Evolutionary conservation across 2,329 filamentous ascomycete genomes (phyloP), one percentile per base, ranked within the genome.

Genomic region (Monosporascus sp.): DNA sequence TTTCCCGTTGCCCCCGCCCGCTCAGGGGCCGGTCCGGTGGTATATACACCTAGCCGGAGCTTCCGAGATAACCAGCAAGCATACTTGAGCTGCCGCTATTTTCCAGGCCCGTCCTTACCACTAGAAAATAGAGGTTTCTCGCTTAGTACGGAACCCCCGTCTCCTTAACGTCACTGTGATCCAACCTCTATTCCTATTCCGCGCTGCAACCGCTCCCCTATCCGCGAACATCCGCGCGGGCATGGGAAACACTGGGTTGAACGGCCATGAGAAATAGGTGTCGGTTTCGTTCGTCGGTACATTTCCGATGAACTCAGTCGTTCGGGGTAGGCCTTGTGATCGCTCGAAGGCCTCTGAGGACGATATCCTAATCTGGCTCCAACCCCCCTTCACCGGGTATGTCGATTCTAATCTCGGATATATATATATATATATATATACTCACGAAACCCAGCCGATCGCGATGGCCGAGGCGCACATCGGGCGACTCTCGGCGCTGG

Each of bases 381-480:
- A 83, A 6, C 78, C 79, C 79, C 38, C 70, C 64, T 37, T 70
- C 64, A 14, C 77, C 64, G 34, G 82, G 66, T 5, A 65, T 69
- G 24, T 74, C 67, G 54, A 80, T 78, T 25, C 70, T 74, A 1
- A 77, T 81, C 6, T 78, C 78, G 58, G n/a, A n/a, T n/a, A n/a
- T n/a, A n/a, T n/a, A n/a, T n/a, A n/a, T n/a, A n/a, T n/a, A n/a
- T n/a, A n/a, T 76, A 82, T 7, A 83, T 71, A 60, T 78, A 79
- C 64, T 82, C 80, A 38, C 68, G 70, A n/a, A 67, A 81, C 0
- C 77, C 77, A 0, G 78, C 71, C 77, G 77, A 82, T 2, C 78
- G 73, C n/a, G 55, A 82, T 80, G 0, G 78, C 79, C 6, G 77
- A 74, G 1, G 80, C 78, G 58, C 80, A 83, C 75, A 82, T 83